Conservation (phyloP, 2,329 filamentous ascomycete genomes). For the Herpomyces periplanetae region DNA sequence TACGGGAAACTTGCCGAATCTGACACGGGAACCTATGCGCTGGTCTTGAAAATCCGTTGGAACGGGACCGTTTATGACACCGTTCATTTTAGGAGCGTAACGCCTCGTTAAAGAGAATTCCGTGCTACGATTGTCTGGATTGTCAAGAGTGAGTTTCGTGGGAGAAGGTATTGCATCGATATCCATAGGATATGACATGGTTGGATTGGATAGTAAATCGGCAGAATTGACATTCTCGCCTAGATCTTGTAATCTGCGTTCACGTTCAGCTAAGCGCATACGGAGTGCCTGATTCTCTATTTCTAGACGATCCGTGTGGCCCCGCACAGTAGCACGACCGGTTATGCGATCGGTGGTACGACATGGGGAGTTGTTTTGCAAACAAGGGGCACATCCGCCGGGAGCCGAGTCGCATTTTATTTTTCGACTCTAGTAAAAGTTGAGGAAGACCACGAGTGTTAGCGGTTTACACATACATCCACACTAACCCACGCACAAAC, state of each 20-base stretch:
- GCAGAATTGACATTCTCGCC: constrained; percentile 18
- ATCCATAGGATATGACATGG: constrained; percentile 1
- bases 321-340: constrained; percentile 33
- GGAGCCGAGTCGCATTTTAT: constrained; percentile 49
- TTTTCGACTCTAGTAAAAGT: constrained; percentile 22
- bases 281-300: constrained; percentile 25
- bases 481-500: no score
- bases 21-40: neutral
- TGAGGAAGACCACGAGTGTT: constrained; percentile 1
- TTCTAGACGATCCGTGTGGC: constrained; percentile 38
- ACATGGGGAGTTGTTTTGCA: constrained; percentile 33
- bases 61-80: no score
- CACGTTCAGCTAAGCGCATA: constrained; percentile 22
- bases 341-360: constrained; percentile 58
- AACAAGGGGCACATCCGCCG: constrained; percentile 44
- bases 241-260: constrained; percentile 19
- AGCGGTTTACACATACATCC: no score
- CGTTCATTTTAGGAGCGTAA: no score
- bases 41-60: no score
- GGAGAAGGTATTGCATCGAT: constrained; percentile 1
- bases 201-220: constrained; percentile 4
- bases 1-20: constrained; percentile 10
- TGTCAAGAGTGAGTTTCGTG: no score
- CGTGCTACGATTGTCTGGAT: no score
- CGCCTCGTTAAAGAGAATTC: no score